Percentiles rank a stretch among this genome's conserved stretches.
These are phyloP conservation scores for Neofusicoccum ribis DNA, from an alignment of 2,329 filamentous ascomycete genomes.

Conservation along the genomic window DNA sequence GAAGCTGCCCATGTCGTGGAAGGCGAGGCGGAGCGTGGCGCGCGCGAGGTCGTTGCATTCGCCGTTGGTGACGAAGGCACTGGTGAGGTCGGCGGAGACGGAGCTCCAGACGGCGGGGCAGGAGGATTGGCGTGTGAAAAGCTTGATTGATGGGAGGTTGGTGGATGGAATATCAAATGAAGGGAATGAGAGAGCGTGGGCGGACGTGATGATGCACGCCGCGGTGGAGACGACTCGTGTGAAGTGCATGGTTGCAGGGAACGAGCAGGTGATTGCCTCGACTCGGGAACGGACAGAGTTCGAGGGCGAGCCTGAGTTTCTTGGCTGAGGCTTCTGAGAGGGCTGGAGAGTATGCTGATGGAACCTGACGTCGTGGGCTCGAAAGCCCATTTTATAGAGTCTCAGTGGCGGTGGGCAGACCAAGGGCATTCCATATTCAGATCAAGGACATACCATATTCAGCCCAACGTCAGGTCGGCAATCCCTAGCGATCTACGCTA, in stretches of 20 bases:
- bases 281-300: too few relatives aligned
- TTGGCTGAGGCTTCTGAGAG: too few relatives aligned
- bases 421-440: too few relatives aligned
- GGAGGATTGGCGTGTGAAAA: not conserved
- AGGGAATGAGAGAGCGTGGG: not conserved
- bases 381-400: too few relatives aligned
- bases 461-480: too few relatives aligned
- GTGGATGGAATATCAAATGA: not conserved
- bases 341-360: too few relatives aligned
- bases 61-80: constrained; percentile 22
- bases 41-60: constrained; percentile 30
- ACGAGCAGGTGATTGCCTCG: too few relatives aligned
- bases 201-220: not conserved
- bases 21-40: constrained; percentile 31
- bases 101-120: constrained; percentile 29
- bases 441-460: too few relatives aligned
- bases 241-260: not conserved
- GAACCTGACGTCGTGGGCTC: too few relatives aligned
- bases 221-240: not conserved
- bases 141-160: not conserved
- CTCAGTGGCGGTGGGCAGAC: too few relatives aligned
- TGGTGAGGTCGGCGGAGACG: constrained; percentile 26
- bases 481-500: too few relatives aligned
- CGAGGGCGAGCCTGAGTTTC: too few relatives aligned
- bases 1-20: constrained; percentile 30